Evolutionary conservation across 306 rosid species (phyloP).

Genomic region (Dalbergia cultrata): DNA sequence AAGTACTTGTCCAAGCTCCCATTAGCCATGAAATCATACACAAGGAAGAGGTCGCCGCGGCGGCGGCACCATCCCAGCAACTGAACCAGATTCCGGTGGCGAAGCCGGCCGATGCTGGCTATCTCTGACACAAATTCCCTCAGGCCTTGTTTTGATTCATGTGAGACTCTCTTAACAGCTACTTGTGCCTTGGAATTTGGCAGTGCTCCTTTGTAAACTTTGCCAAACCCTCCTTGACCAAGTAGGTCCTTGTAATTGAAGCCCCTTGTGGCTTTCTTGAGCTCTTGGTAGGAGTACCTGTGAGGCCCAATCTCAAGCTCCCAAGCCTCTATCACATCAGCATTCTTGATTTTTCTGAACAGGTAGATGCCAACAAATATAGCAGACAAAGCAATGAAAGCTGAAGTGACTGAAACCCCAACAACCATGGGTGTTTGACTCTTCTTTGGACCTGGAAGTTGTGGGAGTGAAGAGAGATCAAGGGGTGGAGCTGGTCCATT

Average conservation of each 20-base stretch:
- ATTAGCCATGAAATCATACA: slow-evolving; percentile 81
- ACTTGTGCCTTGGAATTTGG: slow-evolving; percentile 60
- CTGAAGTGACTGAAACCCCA: slow-evolving; percentile 53
- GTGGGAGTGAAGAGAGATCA: slow-evolving; percentile 64
- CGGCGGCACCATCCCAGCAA: slow-evolving; percentile 83
- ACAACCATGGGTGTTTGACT: slow-evolving; percentile 48
- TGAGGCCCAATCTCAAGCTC: slow-evolving; percentile 86
- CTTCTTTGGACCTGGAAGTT: slow-evolving; percentile 67
- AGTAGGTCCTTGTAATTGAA: slow-evolving; percentile 72
- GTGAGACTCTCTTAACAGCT: slow-evolving; percentile 79
- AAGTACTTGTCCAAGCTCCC: slow-evolving; percentile 78
- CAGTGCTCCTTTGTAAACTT: slow-evolving; percentile 75
- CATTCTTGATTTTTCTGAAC: slow-evolving; percentile 58
- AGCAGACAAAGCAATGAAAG: slow-evolving; percentile 41
- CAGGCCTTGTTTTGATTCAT: slow-evolving; percentile 83
- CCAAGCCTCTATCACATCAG: slow-evolving; percentile 75
- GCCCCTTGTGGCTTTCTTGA: slow-evolving; percentile 73
- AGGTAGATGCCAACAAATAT: slow-evolving; percentile 52
- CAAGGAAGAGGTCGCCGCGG: slow-evolving; percentile 70
- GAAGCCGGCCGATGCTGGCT: slow-evolving; percentile 84
- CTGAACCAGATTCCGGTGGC: slow-evolving; percentile 82
- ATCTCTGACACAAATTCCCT: slow-evolving; percentile 79
- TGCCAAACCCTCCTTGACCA: slow-evolving; percentile 82
- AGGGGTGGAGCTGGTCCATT: slow-evolving; percentile 63
- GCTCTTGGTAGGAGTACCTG: slow-evolving; percentile 76